Evolutionary conservation across 495 filamentous ascomycete genomes (phyloP).

Genomic region (Trichoderma reesei): DNA sequence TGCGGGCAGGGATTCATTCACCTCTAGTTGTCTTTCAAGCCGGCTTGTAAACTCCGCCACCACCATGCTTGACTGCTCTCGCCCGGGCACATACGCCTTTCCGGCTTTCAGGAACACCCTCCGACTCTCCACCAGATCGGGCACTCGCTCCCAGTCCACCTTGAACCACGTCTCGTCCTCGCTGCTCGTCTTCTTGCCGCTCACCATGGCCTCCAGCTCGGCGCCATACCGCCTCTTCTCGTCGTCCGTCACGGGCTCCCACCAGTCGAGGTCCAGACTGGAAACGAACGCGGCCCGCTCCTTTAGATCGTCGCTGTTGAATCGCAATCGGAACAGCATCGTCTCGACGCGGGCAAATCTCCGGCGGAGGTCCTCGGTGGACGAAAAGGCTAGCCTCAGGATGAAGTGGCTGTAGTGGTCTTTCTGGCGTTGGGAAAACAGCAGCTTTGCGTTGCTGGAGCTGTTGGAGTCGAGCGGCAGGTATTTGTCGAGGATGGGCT

Average conservation of each 20-base stretch:
- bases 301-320: constrained; percentile 54
- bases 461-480: constrained; percentile 74
- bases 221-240: constrained; percentile 50
- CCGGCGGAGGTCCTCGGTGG: constrained; percentile 82
- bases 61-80: constrained; percentile 80
- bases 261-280: constrained; percentile 65
- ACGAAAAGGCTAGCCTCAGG: constrained; percentile 83
- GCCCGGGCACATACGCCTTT: constrained; percentile 83
- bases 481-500: constrained; percentile 71
- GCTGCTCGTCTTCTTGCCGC: constrained; percentile 35
- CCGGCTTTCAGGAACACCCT: constrained; percentile 68
- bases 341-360: constrained; percentile 82
- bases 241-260: constrained; percentile 63
- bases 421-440: constrained; percentile 65
- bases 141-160: constrained; percentile 87
- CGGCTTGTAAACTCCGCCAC: constrained; percentile 71
- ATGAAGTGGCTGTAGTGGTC: constrained; percentile 99
- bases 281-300: constrained; percentile 73
- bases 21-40: constrained; percentile 74
- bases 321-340: constrained; percentile 75
- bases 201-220: constrained; percentile 27
- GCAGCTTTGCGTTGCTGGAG: constrained; percentile 46
- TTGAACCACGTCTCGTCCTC: constrained; percentile 83
- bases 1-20: constrained; percentile 31
- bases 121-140: constrained; percentile 76